Percentiles rank a stretch among this genome's conserved stretches.
These are phyloP conservation scores for Podila minutissima DNA, from an alignment of 192 early-diverging fungal species.

Conservation along the genomic window DNA sequence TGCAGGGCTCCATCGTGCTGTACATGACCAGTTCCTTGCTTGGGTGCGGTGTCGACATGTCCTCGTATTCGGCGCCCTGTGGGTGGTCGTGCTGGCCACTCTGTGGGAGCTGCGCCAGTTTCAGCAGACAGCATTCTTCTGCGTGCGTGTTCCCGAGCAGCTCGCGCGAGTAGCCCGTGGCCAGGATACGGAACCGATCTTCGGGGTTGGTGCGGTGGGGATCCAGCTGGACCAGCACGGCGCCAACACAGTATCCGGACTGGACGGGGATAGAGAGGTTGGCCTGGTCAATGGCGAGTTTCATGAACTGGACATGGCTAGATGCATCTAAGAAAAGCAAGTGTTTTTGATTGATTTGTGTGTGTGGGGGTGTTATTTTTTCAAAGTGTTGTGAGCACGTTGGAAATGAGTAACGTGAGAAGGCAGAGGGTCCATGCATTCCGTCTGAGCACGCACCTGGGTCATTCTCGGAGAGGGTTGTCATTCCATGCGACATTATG, in stretches of 20 bases:
- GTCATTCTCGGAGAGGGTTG: not conserved
- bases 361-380: too few relatives aligned
- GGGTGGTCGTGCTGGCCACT: not conserved
- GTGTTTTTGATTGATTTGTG: not conserved
- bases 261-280: conserved; percentile 77
- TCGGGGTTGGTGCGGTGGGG: not conserved
- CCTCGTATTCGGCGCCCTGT: not conserved
- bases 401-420: too few relatives aligned
- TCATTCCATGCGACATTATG: conserved; percentile 3
- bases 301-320: conserved; percentile 78
- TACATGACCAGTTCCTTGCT: conserved; percentile 77
- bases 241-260: conserved; percentile 94
- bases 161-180: conserved; percentile 93
- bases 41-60: conserved; percentile 12
- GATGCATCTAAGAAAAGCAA: conserved; percentile 17
- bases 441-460: not conserved
- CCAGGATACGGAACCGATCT: conserved; percentile 63
- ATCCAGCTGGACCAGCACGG: conserved; percentile 67
- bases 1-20: conserved; percentile 99
- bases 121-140: conserved; percentile 88
- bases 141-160: conserved; percentile 97
- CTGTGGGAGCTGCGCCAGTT: conserved; percentile 56
- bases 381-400: too few relatives aligned
- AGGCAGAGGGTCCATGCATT: conserved; percentile 52
- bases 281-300: conserved; percentile 86